Base-by-base conservation (phyloP, 257 asterid species). In the Capsicum baccatum region DNA sequence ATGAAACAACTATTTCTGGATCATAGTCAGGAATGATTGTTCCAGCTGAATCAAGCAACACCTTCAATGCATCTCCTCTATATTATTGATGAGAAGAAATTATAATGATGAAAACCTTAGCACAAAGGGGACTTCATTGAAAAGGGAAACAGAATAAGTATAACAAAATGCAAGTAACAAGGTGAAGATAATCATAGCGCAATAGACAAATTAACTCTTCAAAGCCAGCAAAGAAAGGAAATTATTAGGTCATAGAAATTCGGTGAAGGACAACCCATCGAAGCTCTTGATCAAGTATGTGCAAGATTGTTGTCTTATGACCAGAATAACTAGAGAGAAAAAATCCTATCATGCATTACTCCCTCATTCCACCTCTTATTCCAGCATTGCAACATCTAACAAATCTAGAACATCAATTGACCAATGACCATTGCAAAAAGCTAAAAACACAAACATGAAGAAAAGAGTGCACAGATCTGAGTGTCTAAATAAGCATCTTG, bases 1-100 rank as follows among this genome's bases (percentile, higher is more conserved):
- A 85, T 16, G 99, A 94, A 85, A 90, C 92, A 14, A 91, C 83
- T 57, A 92, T 88, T 90, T 96, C 98, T 1, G 97, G 94, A 88
- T 96, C 97, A 87, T 93, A 93, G 48, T 89, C 92, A 48, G 96
- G 98, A 63, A 94, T 84, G 73, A 93, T 83, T 81, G 89, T 89
- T 85, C 88, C 97, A 68, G 97, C 98, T 6, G 91, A 81, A 17
- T 91, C 97, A 71, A 91, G 70, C 39, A 94, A 91, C 13, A 89
- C 70, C 91, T 88, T 96, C 94, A 89, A 92, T 58, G 94, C 94
- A 89, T 90, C 98, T 85, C 88, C 92, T 88, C 79, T 55, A 55
- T 13, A 74, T 11, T 19, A 63, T 86, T 50, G 57, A 56, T 58
- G 17, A 8, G 21, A 80, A 59, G 71, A 63, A 66, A 85, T 2